These are phyloP conservation scores for Stephania yunnanensis DNA, from an alignment of 164 flowering plant species.

Conservation along the genomic window DNA sequence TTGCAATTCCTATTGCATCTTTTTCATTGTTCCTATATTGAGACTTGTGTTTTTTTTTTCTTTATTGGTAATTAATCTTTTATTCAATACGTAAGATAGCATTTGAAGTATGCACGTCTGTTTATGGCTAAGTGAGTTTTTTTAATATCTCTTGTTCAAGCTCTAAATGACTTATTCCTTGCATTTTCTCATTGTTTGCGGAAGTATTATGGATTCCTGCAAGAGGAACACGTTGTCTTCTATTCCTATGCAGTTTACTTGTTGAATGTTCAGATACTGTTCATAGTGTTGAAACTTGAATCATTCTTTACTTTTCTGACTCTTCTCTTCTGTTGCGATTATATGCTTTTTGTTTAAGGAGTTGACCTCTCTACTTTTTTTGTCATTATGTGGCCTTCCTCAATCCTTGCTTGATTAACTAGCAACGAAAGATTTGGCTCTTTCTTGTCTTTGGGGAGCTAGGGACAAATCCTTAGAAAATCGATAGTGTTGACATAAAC, in stretches of 20 bases:
- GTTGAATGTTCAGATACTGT: background rate
- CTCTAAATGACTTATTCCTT: background rate
- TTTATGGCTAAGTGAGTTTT: background rate
- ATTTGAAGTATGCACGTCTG: background rate
- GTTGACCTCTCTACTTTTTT: too few species aligned
- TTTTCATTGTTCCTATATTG: background rate
- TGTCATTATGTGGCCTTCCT: too few species aligned
- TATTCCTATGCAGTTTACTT: background rate
- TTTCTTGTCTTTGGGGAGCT: too few species aligned
- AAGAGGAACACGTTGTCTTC: background rate
- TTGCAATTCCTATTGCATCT: background rate
- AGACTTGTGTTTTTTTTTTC: background rate
- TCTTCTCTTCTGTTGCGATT: background rate
- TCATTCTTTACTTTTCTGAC: background rate
- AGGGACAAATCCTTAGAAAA: too few species aligned
- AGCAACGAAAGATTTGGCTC: too few species aligned
- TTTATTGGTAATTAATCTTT: background rate
- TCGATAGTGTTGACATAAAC: too few species aligned
- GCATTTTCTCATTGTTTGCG: background rate
- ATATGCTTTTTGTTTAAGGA: too few species aligned
- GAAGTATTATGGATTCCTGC: background rate
- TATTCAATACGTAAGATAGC: background rate
- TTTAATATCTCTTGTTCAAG: background rate
- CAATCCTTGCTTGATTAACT: too few species aligned
- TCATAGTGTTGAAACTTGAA: background rate